Evolutionary conservation across 495 filamentous ascomycete genomes (phyloP).

Genomic region (Penicillium argentinense): DNA sequence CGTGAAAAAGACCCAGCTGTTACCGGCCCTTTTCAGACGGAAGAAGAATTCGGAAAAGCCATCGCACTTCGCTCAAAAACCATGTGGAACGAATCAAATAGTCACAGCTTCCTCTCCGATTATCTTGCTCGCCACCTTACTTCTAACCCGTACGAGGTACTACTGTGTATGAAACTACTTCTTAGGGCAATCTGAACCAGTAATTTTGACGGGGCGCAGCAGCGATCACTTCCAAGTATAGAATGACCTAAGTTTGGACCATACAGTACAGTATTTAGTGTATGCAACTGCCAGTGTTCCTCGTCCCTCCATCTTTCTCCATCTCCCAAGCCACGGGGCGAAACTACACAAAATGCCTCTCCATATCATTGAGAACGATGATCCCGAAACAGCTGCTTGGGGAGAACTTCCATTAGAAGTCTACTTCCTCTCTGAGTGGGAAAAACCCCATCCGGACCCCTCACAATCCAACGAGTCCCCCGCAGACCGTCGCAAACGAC

Average conservation of each 20-base stretch:
- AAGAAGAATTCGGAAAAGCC: conserved; percentile 30
- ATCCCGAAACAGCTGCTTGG: conserved; percentile 6
- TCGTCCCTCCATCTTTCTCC: not conserved
- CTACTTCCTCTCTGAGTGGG: conserved; percentile 7
- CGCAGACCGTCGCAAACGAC: conserved; percentile 4
- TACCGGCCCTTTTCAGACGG: conserved; percentile 31
- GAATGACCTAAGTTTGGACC: not conserved
- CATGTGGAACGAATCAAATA: conserved; percentile 17
- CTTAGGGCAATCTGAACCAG: too few species aligned
- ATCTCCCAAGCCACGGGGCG: not conserved
- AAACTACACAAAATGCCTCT: conserved; percentile 5
- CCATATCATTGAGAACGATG: conserved; percentile 2
- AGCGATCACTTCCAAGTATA: not conserved
- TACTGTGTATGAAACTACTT: too few species aligned
- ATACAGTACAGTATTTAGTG: not conserved
- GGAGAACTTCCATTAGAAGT: conserved; percentile 1
- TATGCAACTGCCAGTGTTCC: not conserved
- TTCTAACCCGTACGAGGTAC: too few species aligned
- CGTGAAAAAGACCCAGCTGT: not conserved
- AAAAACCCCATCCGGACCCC: conserved; percentile 5
- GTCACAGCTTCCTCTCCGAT: conserved; percentile 25
- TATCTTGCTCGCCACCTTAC: conserved; percentile 36
- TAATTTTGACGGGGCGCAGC: too few species aligned
- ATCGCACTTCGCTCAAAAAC: conserved; percentile 28
- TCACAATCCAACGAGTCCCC: conserved; percentile 2